phyloP scores from a whole-genome alignment of 2,329 filamentous ascomycete genomes.

The Talaromyces sp. region DNA sequence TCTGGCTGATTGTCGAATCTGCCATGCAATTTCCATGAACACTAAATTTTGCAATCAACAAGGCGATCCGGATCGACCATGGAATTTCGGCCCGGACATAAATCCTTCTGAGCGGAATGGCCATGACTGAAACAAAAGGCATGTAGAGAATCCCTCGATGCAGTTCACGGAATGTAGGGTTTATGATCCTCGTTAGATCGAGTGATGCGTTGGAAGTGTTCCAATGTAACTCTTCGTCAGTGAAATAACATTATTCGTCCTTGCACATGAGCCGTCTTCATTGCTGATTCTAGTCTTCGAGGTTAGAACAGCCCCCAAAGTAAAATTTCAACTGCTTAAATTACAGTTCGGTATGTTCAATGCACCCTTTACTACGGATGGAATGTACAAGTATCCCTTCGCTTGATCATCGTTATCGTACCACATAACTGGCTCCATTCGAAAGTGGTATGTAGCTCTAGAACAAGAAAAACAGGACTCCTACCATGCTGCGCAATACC shows the following conservation, averaged over 20 bases:
- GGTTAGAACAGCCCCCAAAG: background rate
- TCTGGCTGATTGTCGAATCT: no score
- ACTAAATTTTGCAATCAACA: background rate
- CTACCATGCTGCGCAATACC: background rate
- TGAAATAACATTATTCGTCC: background rate
- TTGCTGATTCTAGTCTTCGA: background rate
- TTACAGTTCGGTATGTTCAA: background rate
- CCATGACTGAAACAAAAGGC: background rate
- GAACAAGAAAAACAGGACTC: background rate
- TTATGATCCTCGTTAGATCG: background rate
- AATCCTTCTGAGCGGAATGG: background rate
- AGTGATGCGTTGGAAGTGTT: background rate
- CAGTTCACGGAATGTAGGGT: background rate
- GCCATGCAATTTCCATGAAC: no score
- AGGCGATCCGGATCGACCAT: background rate
- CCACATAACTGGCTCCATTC: background rate
- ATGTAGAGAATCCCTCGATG: background rate
- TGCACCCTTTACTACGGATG: background rate
- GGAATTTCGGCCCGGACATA: background rate
- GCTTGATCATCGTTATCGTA: background rate
- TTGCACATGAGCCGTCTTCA: background rate
- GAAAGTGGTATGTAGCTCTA: background rate
- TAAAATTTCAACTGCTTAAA: background rate
- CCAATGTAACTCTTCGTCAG: conserved; percentile 1
- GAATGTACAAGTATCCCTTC: background rate